Evolutionary conservation across 2,329 filamentous ascomycete species (phyloP).

Genomic region (Colletotrichum sp.): DNA sequence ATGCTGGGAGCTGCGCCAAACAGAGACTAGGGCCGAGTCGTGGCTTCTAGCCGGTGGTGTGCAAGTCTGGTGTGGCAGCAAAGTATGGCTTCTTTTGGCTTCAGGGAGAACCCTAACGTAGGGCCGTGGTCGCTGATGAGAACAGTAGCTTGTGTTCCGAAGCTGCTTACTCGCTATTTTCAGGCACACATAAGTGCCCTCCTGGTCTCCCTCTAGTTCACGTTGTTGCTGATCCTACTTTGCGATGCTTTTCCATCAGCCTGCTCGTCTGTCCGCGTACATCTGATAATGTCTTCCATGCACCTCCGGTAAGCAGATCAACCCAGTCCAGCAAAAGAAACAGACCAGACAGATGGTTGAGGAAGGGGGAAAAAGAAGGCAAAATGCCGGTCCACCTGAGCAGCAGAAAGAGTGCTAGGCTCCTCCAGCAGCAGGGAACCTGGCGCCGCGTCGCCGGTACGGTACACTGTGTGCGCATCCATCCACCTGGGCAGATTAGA

Average conservation of each 20-base stretch:
- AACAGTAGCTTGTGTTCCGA: neutral
- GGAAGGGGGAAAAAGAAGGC: neutral
- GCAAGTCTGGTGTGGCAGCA: slow-evolving; percentile 4
- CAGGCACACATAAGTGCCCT: neutral
- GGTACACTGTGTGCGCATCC: slow-evolving; percentile 9
- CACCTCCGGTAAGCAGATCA: neutral
- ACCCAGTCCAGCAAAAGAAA: neutral
- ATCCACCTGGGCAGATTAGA: neutral
- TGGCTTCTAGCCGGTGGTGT: slow-evolving; percentile 8
- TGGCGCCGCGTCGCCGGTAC: slow-evolving; percentile 14
- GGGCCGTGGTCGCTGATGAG: neutral
- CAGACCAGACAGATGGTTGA: neutral
- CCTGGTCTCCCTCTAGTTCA: neutral
- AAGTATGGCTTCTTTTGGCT: neutral
- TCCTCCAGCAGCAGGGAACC: neutral
- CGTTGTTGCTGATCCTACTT: neutral
- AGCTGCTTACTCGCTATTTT: neutral
- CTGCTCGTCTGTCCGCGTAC: neutral
- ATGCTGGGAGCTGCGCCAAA: neutral
- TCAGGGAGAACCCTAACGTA: neutral
- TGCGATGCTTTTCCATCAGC: neutral
- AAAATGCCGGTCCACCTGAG: neutral
- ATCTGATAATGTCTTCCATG: neutral
- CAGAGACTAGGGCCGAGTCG: slow-evolving; percentile 6
- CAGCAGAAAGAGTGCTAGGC: neutral